Conservation (phyloP, 306 rosid species). For the Boehmeria nivea region DNA sequence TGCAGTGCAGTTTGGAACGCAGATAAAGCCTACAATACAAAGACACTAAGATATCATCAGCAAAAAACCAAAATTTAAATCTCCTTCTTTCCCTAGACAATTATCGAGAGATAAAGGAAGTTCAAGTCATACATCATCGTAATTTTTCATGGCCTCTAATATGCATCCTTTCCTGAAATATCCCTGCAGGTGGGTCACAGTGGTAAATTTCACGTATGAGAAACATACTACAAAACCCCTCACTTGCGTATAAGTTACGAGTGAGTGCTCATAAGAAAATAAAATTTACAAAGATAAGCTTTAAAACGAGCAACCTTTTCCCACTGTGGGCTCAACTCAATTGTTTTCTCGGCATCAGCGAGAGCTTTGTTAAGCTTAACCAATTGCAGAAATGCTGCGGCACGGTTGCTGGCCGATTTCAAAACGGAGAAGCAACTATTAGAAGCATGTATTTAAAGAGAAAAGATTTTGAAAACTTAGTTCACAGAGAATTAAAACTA, state of each 20-base stretch:
- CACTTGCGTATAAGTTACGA: background rate
- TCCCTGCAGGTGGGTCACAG: conserved; percentile 60
- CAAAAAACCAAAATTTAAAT: conserved; percentile 14
- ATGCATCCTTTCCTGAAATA: conserved; percentile 95
- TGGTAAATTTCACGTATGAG: background rate
- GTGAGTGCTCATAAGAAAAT: too few species aligned
- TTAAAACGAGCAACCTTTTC: conserved; percentile 53
- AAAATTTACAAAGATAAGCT: too few species aligned
- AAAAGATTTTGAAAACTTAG: background rate
- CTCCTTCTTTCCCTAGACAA: conserved; percentile 7
- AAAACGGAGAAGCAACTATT: conserved; percentile 16
- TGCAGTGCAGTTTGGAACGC: conserved; percentile 73
- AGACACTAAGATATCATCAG: conserved; percentile 25
- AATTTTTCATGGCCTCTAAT: conserved; percentile 88
- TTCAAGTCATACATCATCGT: conserved; percentile 57
- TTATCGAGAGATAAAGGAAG: conserved; percentile 18
- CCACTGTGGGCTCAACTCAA: conserved; percentile 85
- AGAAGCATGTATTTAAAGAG: conserved; percentile 26
- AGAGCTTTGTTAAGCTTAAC: conserved; percentile 94
- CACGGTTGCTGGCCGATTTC: conserved; percentile 73
- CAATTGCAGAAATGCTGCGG: conserved; percentile 92
- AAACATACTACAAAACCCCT: background rate
- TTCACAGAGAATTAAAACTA: background rate
- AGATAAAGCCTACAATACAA: conserved; percentile 61
- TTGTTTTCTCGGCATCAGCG: conserved; percentile 89